These are phyloP conservation scores for Carex kokanica DNA, from an alignment of 176 grass and related monocot species.

Conservation along the genomic window DNA sequence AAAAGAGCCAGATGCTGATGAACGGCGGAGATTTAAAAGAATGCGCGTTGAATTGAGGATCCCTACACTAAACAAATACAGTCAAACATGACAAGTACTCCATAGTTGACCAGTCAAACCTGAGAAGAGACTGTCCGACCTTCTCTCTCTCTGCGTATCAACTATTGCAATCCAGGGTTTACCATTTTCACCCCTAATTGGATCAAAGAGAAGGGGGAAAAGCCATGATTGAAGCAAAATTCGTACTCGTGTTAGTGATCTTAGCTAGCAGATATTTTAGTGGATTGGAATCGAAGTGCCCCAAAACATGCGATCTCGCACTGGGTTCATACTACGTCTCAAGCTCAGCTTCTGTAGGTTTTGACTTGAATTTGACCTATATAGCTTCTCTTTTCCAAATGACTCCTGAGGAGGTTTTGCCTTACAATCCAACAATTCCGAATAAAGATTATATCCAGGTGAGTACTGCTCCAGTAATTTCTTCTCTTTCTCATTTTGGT, in stretches of 20 bases:
- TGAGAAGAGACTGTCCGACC: neutral
- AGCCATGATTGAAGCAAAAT: constrained; percentile 4
- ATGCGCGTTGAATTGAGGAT: too few relatives aligned
- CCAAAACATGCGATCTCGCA: constrained; percentile 36
- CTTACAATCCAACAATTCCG: constrained; percentile 30
- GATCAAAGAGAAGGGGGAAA: neutral
- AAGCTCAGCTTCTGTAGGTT: neutral
- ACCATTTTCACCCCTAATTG: neutral
- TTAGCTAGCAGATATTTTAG: neutral
- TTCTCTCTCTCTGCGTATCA: neutral
- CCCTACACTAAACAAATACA: too few relatives aligned
- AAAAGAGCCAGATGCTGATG: too few relatives aligned
- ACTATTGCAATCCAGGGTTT: neutral
- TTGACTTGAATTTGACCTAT: constrained; percentile 38
- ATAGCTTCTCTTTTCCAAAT: constrained; percentile 37
- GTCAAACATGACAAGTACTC: neutral
- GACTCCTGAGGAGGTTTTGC: neutral
- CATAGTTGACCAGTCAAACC: constrained; percentile 14
- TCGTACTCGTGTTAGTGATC: neutral
- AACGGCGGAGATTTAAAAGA: too few relatives aligned
- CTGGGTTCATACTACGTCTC: constrained; percentile 48
- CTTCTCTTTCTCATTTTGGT: constrained; percentile 5
- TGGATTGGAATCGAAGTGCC: constrained; percentile 28
- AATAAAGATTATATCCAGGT: constrained; percentile 23
- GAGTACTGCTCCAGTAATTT: constrained; percentile 2